These are phyloP conservation scores for Phytophthora citricola DNA, from an alignment of 352 stramenopile species.

Conservation along the genomic window DNA sequence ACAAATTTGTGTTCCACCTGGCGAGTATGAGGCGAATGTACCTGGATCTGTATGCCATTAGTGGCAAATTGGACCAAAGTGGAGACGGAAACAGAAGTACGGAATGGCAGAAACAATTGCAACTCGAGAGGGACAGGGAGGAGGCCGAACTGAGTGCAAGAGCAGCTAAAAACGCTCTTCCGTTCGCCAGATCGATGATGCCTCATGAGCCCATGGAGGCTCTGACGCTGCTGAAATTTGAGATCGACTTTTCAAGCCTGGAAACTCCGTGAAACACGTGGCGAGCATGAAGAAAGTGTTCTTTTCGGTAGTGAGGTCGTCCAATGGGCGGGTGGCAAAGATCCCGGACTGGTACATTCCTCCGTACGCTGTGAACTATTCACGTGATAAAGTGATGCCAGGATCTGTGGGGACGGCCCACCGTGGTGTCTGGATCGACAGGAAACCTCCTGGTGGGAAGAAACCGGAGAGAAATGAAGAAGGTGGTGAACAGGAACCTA, in stretches of 20 bases:
- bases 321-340: constrained; percentile 35
- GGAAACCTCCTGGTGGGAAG: constrained; percentile 9
- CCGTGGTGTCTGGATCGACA: constrained; percentile 27
- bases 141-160: constrained; percentile 14
- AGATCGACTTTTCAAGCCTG: constrained; percentile 37
- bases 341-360: constrained; percentile 39
- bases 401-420: constrained; percentile 17
- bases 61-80: constrained; percentile 10
- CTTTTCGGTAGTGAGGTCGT: constrained; percentile 37
- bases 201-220: constrained; percentile 41
- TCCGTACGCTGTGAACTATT: constrained; percentile 27
- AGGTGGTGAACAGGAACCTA: neutral
- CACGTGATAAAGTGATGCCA: constrained; percentile 8
- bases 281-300: constrained; percentile 41
- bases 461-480: constrained; percentile 13
- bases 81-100: neutral
- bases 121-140: constrained; percentile 14
- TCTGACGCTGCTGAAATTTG: constrained; percentile 38
- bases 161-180: constrained; percentile 32
- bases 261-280: constrained; percentile 28
- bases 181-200: constrained; percentile 31
- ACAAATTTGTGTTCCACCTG: constrained; percentile 31
- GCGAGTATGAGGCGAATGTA: constrained; percentile 34
- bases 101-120: constrained; percentile 18
- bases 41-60: constrained; percentile 5